Evolutionary conservation across 345 rosid species (phyloP).

Genomic region (Citrus reticulata): DNA sequence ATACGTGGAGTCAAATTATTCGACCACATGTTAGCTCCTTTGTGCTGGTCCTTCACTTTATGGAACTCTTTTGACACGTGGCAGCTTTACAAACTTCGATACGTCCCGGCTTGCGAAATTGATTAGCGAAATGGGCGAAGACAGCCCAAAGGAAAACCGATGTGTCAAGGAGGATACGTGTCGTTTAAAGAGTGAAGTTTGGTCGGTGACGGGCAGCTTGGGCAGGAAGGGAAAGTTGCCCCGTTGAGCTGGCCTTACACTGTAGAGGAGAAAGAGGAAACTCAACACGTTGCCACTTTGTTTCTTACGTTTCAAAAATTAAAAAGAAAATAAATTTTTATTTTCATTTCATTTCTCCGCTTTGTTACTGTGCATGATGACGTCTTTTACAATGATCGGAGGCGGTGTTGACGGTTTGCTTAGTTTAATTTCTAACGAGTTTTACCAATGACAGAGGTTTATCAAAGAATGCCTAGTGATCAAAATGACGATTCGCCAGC

Average conservation of each 20-base stretch:
- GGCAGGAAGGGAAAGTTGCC: conserved; percentile 16
- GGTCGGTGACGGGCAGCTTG: conserved; percentile 16
- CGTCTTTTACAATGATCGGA: not conserved
- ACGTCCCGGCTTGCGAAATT: conserved; percentile 5
- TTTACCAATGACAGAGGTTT: conserved; percentile 1
- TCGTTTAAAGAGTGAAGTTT: not conserved
- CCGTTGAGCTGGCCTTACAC: conserved; percentile 11
- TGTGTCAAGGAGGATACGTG: conserved; percentile 30
- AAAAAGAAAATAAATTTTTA: not conserved
- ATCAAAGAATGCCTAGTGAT: conserved; percentile 25
- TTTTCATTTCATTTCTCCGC: not conserved
- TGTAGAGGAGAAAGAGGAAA: conserved; percentile 17
- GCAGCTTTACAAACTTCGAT: not conserved
- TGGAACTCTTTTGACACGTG: conserved; percentile 18
- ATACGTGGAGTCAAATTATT: not conserved
- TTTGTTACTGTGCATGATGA: not conserved
- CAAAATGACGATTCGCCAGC: conserved; percentile 36
- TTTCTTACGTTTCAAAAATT: conserved; percentile 2
- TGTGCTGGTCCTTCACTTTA: conserved; percentile 10
- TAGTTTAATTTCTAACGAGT: not conserved
- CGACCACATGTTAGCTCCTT: conserved; percentile 4
- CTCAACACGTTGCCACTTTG: conserved; percentile 25
- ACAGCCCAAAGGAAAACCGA: not conserved
- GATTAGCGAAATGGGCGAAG: conserved; percentile 3
- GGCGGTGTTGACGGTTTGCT: not conserved